These are phyloP conservation scores for Cryphonectria carpinicola DNA, from an alignment of 2,329 filamentous ascomycete genomes.

Conservation along the genomic window DNA sequence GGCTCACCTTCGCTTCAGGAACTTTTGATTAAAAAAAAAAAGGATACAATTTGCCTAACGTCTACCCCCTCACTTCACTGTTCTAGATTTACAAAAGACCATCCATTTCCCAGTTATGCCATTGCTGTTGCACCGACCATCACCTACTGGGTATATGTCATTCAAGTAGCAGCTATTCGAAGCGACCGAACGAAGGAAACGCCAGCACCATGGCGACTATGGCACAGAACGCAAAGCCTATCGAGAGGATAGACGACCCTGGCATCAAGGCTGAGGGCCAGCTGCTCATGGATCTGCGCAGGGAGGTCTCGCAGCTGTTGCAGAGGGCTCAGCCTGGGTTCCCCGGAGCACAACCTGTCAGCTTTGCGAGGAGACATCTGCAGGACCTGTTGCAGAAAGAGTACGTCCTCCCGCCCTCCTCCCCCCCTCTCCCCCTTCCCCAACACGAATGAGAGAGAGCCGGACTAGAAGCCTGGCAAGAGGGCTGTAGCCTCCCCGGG, in stretches of 20 bases:
- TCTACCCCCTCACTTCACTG: neutral
- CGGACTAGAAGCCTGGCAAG: neutral
- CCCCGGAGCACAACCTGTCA: conserved; percentile 92
- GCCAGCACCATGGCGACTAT: conserved; percentile 21
- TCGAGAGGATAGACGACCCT: conserved; percentile 60
- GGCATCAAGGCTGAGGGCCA: conserved; percentile 68
- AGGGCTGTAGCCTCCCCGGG: neutral
- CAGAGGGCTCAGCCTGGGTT: conserved; percentile 70
- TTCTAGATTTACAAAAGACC: neutral
- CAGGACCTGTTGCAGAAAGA: conserved; percentile 81
- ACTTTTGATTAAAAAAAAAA: neutral
- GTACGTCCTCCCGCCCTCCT: conserved; percentile 50
- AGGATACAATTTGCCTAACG: neutral
- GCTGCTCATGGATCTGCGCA: conserved; percentile 65
- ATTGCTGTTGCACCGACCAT: conserved; percentile 9
- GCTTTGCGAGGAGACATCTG: conserved; percentile 81
- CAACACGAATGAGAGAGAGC: neutral
- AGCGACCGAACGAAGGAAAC: neutral
- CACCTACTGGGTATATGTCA: conserved; percentile 10
- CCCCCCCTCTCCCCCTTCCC: no score
- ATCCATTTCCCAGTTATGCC: neutral
- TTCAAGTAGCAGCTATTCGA: conserved; percentile 13
- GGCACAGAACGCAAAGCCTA: conserved; percentile 38
- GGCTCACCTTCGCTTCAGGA: neutral
- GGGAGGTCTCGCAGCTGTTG: conserved; percentile 77